Conservation (phyloP, 345 rosid genomes). For the Linum trigynum region DNA sequence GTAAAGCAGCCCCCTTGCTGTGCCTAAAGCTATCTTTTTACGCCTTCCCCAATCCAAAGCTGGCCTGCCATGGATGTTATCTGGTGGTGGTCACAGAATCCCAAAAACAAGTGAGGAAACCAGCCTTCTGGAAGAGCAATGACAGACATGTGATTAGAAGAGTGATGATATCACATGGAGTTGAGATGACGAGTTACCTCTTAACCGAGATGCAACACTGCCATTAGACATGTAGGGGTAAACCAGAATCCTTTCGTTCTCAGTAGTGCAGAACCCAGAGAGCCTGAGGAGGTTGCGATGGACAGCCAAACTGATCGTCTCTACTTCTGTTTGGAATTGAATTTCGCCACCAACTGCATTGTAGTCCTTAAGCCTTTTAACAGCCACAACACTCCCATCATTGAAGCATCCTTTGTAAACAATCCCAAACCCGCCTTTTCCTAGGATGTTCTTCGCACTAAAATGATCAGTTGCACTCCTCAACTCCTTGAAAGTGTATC, state of each 20-base stretch:
- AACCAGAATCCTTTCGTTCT: constrained; percentile 83
- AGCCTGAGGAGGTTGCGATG: constrained; percentile 97
- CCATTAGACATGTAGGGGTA: constrained; percentile 97
- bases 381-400: constrained; percentile 79
- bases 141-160: not conserved
- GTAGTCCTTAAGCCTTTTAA: constrained; percentile 93
- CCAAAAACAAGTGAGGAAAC: not conserved
- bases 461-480: constrained; percentile 84
- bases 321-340: constrained; percentile 97
- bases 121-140: not conserved
- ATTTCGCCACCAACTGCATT: constrained; percentile 82
- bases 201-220: constrained; percentile 84
- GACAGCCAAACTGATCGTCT: constrained; percentile 90
- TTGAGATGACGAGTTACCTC: constrained; percentile 37
- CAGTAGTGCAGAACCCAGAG: constrained; percentile 84
- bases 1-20: constrained; percentile 7
- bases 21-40: constrained; percentile 9
- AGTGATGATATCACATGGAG: not conserved
- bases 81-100: not conserved
- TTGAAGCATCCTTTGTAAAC: constrained; percentile 79
- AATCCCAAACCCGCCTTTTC: constrained; percentile 89
- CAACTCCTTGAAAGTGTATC: constrained; percentile 86
- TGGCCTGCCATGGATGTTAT: not conserved
- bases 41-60: constrained; percentile 6
- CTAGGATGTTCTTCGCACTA: constrained; percentile 74